These are phyloP conservation scores for Gracilaria gracilis DNA, from an alignment of 23 red algal genomes.

Conservation along the genomic window DNA sequence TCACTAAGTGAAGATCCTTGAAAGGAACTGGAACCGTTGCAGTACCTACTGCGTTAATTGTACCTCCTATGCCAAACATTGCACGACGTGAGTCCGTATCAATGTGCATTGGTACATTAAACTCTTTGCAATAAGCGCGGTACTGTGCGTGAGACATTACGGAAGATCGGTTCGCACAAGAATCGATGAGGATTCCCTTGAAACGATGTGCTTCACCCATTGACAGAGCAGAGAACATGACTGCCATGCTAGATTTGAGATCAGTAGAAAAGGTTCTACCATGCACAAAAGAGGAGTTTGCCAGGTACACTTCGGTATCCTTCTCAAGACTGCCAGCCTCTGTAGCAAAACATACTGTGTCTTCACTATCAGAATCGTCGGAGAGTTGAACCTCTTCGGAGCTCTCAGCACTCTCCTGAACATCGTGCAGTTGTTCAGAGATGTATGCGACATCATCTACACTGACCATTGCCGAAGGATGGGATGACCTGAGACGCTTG, in stretches of 20 bases:
- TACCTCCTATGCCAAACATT: constrained; percentile 38
- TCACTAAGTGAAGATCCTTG: constrained; percentile 1
- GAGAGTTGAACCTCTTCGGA: background rate
- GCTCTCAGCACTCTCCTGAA: background rate
- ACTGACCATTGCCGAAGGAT: background rate
- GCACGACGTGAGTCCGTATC: background rate
- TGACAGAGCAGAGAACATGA: background rate
- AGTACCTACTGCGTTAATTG: constrained; percentile 27
- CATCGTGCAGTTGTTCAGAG: background rate
- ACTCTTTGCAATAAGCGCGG: constrained; percentile 22
- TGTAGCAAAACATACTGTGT: background rate
- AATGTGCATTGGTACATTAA: constrained; percentile 38
- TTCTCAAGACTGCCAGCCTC: background rate
- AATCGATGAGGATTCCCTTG: constrained; percentile 42
- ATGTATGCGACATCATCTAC: constrained; percentile 9
- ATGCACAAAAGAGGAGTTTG: background rate
- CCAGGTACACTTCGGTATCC: background rate
- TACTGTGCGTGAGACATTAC: constrained; percentile 22
- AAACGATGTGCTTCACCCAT: background rate
- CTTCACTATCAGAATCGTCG: background rate
- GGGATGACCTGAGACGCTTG: constrained; percentile 7
- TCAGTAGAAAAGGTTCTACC: background rate
- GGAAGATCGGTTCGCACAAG: constrained; percentile 35
- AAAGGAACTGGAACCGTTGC: constrained; percentile 42
- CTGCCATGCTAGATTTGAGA: background rate